A percentile compares a stretch with the other conserved stretches of the same genome.
Conservation (phyloP, 768 basidiomycete species). For the Cystobasidium ongulense region DNA sequence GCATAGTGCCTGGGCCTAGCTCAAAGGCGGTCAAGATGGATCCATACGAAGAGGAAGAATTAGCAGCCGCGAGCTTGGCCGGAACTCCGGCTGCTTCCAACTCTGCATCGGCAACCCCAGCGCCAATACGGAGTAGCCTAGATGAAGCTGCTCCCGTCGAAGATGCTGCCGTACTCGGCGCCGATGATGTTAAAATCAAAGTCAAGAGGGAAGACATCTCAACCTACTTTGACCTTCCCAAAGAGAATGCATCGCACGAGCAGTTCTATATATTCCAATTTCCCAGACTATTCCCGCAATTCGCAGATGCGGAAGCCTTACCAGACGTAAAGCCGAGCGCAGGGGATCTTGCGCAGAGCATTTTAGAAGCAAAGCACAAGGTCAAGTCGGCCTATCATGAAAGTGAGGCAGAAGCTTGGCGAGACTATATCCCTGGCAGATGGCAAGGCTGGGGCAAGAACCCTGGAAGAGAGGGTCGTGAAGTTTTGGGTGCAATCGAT, state of each 20-base stretch:
- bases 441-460: constrained; percentile 35
- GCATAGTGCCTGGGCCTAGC: not conserved
- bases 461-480: constrained; percentile 30
- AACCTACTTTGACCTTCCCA: not conserved
- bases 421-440: constrained; percentile 31
- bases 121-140: not conserved
- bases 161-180: constrained; percentile 18
- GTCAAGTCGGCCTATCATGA: constrained; percentile 26
- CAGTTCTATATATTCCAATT: constrained; percentile 43
- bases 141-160: not conserved
- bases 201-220: constrained; percentile 23
- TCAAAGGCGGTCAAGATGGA: constrained; percentile 32
- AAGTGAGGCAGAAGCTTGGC: constrained; percentile 11
- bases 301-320: constrained; percentile 10
- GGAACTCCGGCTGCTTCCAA: not conserved
- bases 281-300: constrained; percentile 40
- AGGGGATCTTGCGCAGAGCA: constrained; percentile 10
- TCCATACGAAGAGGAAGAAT: constrained; percentile 31
- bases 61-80: not conserved
- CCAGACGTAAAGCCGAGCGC: constrained; percentile 35
- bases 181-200: constrained; percentile 27
- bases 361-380: constrained; percentile 3
- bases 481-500: not conserved
- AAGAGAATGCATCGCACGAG: constrained; percentile 33
- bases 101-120: not conserved